Conservation (phyloP, 108 stramenopile species). For the Fragilaria crotonensis region DNA sequence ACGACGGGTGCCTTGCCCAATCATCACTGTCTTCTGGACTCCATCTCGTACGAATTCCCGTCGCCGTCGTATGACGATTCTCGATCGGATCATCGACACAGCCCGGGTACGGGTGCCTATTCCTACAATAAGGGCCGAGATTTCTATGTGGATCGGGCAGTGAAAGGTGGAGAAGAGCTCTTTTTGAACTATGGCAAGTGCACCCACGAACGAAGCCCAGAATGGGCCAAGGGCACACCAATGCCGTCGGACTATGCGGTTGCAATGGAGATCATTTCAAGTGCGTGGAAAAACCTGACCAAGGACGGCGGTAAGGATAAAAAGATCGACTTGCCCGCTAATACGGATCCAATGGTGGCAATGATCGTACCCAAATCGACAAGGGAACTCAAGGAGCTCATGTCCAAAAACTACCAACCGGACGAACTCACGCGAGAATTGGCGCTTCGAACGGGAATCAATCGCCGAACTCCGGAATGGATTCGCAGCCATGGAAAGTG, state of each 20-base stretch:
- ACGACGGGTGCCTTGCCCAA: conserved; percentile 32
- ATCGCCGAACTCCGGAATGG: conserved; percentile 30
- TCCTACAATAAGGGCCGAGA: conserved; percentile 27
- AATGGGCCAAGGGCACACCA: conserved; percentile 2
- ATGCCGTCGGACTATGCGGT: conserved; percentile 7
- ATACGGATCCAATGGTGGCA: neutral
- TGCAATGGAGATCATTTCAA: conserved; percentile 3
- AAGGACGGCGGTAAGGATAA: neutral
- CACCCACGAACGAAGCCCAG: neutral
- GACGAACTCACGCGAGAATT: neutral
- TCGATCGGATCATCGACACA: neutral
- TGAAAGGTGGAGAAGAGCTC: conserved; percentile 22
- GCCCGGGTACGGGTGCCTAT: conserved; percentile 28
- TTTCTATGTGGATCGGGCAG: conserved; percentile 10
- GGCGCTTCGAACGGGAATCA: neutral
- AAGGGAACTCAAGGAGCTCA: neutral
- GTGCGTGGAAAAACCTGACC: neutral
- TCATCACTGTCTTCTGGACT: conserved; percentile 24
- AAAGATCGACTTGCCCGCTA: neutral
- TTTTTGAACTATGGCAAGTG: conserved; percentile 18
- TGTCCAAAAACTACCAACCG: neutral
- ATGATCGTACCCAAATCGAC: neutral
- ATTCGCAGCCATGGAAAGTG: conserved; percentile 38
- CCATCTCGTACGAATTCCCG: conserved; percentile 8
- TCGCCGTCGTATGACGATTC: conserved; percentile 8